These are phyloP conservation scores for Choiromyces venosus DNA, from an alignment of 495 filamentous ascomycete genomes.

Conservation along the genomic window DNA sequence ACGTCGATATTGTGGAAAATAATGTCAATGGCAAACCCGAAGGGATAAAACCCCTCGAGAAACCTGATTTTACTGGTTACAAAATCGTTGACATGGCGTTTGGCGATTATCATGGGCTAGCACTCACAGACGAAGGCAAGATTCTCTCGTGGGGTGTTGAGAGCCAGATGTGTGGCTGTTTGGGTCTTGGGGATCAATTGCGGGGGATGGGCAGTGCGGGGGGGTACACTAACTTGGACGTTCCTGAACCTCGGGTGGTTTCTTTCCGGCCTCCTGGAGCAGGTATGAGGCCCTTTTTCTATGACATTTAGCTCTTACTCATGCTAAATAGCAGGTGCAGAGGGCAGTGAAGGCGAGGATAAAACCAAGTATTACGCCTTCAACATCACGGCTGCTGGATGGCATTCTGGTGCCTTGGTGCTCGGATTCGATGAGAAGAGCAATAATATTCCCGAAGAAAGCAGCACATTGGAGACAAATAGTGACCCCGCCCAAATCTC, in stretches of 20 bases:
- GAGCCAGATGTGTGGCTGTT: constrained; percentile 29
- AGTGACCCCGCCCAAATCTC: neutral
- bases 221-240: constrained; percentile 14
- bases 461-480: neutral
- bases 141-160: constrained; percentile 40
- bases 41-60: constrained; percentile 23
- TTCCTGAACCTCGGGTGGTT: neutral
- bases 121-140: constrained; percentile 33
- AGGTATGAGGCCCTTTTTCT: neutral
- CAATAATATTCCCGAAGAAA: neutral
- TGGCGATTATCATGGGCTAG: constrained; percentile 39
- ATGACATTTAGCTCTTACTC: neutral
- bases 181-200: constrained; percentile 29
- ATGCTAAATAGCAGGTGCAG: neutral
- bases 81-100: constrained; percentile 37
- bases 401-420: constrained; percentile 40
- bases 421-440: neutral
- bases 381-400: constrained; percentile 35
- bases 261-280: neutral
- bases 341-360: neutral
- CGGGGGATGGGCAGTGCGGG: constrained; percentile 6
- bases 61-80: constrained; percentile 20
- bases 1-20: constrained; percentile 19
- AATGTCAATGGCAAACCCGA: constrained; percentile 6
- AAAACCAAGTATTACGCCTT: constrained; percentile 26